Percentiles rank a stretch among this genome's conserved stretches.
Evolutionary conservation across 208 protist species (phyloP).

Genomic region (Novymonas esmeraldas): DNA sequence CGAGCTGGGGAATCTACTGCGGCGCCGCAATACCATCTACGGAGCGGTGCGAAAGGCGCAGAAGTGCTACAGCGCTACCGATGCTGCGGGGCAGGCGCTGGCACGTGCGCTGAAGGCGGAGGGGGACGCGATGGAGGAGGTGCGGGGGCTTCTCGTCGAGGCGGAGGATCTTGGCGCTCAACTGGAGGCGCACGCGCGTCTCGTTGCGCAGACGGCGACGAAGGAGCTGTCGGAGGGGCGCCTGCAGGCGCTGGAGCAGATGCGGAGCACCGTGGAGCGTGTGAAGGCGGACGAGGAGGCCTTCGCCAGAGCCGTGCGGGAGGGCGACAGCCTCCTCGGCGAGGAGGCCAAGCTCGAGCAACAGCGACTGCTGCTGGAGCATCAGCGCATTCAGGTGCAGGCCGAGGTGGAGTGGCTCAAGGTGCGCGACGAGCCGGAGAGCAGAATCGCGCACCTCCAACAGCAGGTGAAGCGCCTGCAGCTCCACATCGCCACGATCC

Average conservation of each 20-base stretch:
- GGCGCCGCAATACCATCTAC: constrained; percentile 38
- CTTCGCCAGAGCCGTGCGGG: constrained; percentile 41
- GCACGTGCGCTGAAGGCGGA: constrained; percentile 37
- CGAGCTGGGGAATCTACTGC: constrained; percentile 31
- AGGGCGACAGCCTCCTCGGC: constrained; percentile 53
- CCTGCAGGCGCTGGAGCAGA: constrained; percentile 47
- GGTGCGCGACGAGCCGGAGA: constrained; percentile 61
- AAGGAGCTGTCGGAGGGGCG: constrained; percentile 48
- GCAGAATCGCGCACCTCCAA: constrained; percentile 37
- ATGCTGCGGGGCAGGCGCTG: constrained; percentile 34
- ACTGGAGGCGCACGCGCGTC: constrained; percentile 36
- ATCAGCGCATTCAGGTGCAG: constrained; percentile 72
- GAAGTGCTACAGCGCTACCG: constrained; percentile 37
- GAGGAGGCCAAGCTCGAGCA: constrained; percentile 66
- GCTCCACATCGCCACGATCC: constrained; percentile 35
- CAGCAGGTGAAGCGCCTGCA: constrained; percentile 41
- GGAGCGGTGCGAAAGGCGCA: constrained; percentile 36
- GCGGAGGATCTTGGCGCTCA: constrained; percentile 27
- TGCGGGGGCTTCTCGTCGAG: constrained; percentile 36
- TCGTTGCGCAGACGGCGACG: constrained; percentile 37
- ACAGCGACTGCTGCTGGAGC: constrained; percentile 54
- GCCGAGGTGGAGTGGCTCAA: constrained; percentile 79
- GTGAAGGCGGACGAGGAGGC: constrained; percentile 38
- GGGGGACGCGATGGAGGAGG: constrained; percentile 19
- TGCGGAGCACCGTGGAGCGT: constrained; percentile 27